These are phyloP conservation scores for Solanum verrucosum DNA, from an alignment of 257 asterid species.

Conservation along the genomic window DNA sequence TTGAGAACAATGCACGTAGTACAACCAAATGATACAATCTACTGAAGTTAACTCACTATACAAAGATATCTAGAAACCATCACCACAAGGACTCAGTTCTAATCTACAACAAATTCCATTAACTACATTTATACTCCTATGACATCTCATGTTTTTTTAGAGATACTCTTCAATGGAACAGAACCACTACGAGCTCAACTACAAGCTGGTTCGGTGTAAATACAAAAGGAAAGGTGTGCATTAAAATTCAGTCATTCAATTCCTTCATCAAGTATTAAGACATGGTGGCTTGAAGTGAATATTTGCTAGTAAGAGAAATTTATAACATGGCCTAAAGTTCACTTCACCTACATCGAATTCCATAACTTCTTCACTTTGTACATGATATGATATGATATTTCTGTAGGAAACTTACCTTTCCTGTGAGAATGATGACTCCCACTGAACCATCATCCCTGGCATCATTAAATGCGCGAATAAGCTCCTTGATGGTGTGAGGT, in stretches of 20 bases:
- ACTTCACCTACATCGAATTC: background rate
- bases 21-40: background rate
- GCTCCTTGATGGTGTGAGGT: slow-evolving; percentile 91
- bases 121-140: background rate
- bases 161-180: background rate
- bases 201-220: background rate
- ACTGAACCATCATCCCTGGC: slow-evolving; percentile 77
- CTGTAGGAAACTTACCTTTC: slow-evolving; percentile 42
- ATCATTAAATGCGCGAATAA: slow-evolving; percentile 80
- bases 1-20: background rate
- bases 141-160: background rate
- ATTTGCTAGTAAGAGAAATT: background rate
- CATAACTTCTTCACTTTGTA: background rate
- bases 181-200: background rate
- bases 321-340: background rate
- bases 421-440: slow-evolving; percentile 85
- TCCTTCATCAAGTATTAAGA: background rate
- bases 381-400: background rate
- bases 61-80: background rate
- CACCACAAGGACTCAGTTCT: background rate
- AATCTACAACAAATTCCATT: background rate
- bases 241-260: background rate
- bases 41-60: background rate
- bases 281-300: background rate
- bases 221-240: background rate